Percentiles rank a stretch among this genome's conserved stretches.
These are phyloP conservation scores for Tilletia caries DNA, from an alignment of 1,284 basidiomycete species.

Conservation along the genomic window DNA sequence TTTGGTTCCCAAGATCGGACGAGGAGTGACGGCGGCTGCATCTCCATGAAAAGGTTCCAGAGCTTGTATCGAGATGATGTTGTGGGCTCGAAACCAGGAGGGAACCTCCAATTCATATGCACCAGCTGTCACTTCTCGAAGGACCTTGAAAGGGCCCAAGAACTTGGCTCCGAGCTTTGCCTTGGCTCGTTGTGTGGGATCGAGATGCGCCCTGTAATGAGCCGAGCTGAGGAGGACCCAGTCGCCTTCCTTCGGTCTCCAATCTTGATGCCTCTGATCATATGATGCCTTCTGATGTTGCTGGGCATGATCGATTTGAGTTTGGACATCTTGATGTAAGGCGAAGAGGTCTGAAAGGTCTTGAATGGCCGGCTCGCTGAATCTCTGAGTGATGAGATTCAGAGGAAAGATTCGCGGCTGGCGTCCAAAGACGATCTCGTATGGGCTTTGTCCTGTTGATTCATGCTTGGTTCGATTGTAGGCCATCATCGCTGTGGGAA, in stretches of 20 bases:
- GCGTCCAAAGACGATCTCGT: conserved; percentile 54
- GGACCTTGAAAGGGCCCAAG: neutral
- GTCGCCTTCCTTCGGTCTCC: neutral
- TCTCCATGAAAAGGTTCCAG: neutral
- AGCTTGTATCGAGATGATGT: neutral
- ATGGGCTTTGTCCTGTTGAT: conserved; percentile 54
- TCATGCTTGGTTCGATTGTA: conserved; percentile 57
- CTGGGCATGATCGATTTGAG: neutral
- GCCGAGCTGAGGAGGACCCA: neutral
- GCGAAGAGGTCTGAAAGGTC: too few relatives aligned
- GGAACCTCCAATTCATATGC: neutral
- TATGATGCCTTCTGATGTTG: neutral
- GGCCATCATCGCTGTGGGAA: conserved; percentile 58
- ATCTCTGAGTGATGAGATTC: neutral
- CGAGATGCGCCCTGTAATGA: neutral
- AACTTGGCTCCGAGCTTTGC: neutral
- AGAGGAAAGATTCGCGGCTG: neutral
- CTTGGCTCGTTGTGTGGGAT: neutral
- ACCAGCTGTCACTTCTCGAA: neutral
- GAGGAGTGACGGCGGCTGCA: neutral
- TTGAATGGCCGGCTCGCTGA: neutral
- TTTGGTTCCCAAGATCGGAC: neutral
- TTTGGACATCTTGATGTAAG: too few relatives aligned
- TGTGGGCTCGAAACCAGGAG: neutral
- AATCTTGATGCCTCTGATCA: neutral